Evolutionary conservation across 83 land plant genomes (phyloP).

Genomic region (Picea abies): DNA sequence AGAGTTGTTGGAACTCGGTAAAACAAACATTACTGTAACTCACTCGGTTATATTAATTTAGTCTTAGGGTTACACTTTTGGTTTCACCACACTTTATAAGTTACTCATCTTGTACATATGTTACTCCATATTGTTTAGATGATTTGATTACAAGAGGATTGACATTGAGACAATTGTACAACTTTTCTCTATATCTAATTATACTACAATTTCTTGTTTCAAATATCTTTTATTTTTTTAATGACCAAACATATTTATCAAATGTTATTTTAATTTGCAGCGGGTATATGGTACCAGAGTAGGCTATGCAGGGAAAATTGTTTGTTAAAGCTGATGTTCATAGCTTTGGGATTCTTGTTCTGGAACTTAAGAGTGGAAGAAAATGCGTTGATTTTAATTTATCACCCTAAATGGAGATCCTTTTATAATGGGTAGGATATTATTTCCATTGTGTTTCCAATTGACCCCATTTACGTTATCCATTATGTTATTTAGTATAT

Average conservation of each 20-base stretch:
- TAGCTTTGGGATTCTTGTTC: constrained; percentile 1
- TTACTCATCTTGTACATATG: not conserved
- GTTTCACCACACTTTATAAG: not conserved
- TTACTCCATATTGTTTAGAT: no score
- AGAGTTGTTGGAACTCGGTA: constrained; percentile 3
- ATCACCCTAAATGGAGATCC: not conserved
- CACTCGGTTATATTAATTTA: no score
- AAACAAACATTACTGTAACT: not conserved
- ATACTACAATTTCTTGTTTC: not conserved
- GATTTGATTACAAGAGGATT: no score
- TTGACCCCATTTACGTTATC: no score
- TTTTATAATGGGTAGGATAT: constrained; percentile 11
- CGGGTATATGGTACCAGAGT: constrained; percentile 12
- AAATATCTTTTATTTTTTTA: not conserved
- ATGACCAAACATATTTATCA: not conserved
- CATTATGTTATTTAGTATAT: no score
- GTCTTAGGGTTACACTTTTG: no score
- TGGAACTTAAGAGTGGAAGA: constrained; percentile 1
- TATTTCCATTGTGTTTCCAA: not conserved
- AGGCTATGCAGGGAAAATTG: constrained; percentile 4
- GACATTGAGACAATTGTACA: no score
- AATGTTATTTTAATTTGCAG: not conserved
- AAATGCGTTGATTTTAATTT: not conserved
- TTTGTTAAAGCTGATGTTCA: constrained; percentile 2
- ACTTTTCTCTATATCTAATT: not conserved